Base-by-base conservation (phyloP, 495 filamentous ascomycete genomes). In the Astrothelium macrocarpum region DNA sequence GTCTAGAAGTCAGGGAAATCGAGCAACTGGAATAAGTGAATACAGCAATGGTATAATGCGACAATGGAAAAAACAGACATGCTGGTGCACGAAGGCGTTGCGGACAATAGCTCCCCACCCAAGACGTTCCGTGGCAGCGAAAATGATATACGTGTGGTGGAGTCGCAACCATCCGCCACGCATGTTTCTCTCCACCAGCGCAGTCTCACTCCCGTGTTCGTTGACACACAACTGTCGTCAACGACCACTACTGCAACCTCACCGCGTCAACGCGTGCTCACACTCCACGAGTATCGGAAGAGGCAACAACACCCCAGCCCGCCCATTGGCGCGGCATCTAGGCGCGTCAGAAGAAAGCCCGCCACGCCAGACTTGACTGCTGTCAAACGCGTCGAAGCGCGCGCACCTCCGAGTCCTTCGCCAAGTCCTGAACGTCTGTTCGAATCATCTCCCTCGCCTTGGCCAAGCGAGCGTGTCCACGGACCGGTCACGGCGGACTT, bases 211-310 rank as follows among this genome's bases (percentile, higher is more conserved):
- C 49, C 49, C 9, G 49, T 56, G 23, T 56, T 56, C 16, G 49
- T 56, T 56, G 49, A 56, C 25, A 56, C 49, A 29, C 49, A 56
- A 56, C 49, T 56, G 11, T 56, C 49, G 7, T 56, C 49, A 0
- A 56, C 49, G 23, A 56, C 49, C 2, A 9, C 25, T 7, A 12
- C 49, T 5, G 3, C 49, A 9, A 29, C 49, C 49, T 20, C 49
- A 29, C 49, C 12, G 26, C 31, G 32, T 67, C 25, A 64, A 69
- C 62, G 61, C 66, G 10, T 23, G 25, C 68, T 73, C 1, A 60
- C 71, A 1, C 61, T 73, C 43, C 71, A 71, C 65, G 71, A 72
- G 53, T 73, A 73, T 53, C 70, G 70, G 16, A 71, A 72, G 59
- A 68, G 63, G 59, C 71, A 73, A 43, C 46, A 62, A 59, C 64